A percentile compares a stretch with the other conserved stretches of the same genome.
Conservation (phyloP, 1,139 yeast genomes). For the Pichia sp. region DNA sequence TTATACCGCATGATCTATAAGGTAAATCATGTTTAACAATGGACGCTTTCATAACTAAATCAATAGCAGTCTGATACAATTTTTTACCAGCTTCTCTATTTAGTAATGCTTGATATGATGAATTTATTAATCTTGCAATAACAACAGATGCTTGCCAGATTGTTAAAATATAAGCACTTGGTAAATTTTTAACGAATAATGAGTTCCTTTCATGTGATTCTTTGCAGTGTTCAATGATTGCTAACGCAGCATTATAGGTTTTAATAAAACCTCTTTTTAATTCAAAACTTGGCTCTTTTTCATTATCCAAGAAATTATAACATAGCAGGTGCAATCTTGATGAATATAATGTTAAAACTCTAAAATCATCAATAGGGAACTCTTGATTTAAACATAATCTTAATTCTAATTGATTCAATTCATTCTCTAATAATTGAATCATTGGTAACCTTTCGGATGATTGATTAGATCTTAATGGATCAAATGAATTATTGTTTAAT, state of each 20-base stretch:
- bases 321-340: conserved; percentile 75
- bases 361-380: conserved; percentile 50
- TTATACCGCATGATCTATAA: conserved; percentile 84
- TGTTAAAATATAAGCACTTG: conserved; percentile 72
- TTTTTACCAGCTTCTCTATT: conserved; percentile 70
- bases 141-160: conserved; percentile 92
- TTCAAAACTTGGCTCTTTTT: conserved; percentile 50
- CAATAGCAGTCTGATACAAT: conserved; percentile 63
- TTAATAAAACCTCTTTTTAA: conserved; percentile 68
- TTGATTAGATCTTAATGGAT: conserved; percentile 60
- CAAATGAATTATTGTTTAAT: conserved; percentile 64
- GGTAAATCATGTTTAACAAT: conserved; percentile 89
- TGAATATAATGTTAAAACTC: conserved; percentile 62
- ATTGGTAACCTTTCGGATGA: conserved; percentile 68
- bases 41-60: conserved; percentile 69
- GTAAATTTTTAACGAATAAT: conserved; percentile 66
- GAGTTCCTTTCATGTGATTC: conserved; percentile 54
- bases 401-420: conserved; percentile 69
- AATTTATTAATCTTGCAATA: conserved; percentile 70
- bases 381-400: conserved; percentile 33
- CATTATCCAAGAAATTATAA: conserved; percentile 71
- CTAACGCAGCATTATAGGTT: conserved; percentile 72
- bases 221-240: conserved; percentile 61
- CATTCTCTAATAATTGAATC: conserved; percentile 60
- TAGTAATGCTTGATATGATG: conserved; percentile 57